A percentile compares a stretch with the other conserved stretches of the same genome.
Conservation (phyloP, 176 grass and related monocot genomes). For the Musa schizocarpa region DNA sequence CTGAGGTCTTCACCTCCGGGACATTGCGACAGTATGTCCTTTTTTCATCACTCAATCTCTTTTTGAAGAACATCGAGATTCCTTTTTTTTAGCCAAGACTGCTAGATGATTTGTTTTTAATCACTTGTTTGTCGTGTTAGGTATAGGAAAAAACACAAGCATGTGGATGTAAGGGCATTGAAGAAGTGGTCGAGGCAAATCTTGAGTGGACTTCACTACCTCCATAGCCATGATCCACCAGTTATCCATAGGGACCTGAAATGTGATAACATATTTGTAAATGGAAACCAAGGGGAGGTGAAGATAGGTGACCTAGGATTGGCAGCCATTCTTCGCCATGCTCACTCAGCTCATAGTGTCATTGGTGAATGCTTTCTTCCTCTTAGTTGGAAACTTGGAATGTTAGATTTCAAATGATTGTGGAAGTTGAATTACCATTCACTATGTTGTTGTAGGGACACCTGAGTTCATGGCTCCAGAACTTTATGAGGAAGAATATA, state of each 20-base stretch:
- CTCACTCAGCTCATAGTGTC: constrained; percentile 59
- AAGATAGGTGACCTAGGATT: constrained; percentile 80
- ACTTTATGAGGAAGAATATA: constrained; percentile 72
- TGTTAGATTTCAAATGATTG: not conserved
- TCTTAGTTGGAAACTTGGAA: not conserved
- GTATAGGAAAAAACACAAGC: constrained; percentile 72
- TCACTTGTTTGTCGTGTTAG: constrained; percentile 26
- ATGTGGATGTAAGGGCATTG: constrained; percentile 63
- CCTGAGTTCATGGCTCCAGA: constrained; percentile 84
- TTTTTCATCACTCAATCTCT: not conserved
- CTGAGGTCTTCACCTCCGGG: constrained; percentile 75
- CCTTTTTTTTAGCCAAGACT: not conserved
- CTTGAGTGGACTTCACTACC: constrained; percentile 65
- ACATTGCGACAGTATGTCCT: constrained; percentile 51
- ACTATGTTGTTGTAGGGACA: constrained; percentile 34
- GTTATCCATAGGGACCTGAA: constrained; percentile 71
- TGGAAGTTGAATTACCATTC: not conserved
- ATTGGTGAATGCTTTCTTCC: constrained; percentile 36
- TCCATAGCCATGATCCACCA: constrained; percentile 66
- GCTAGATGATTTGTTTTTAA: not conserved
- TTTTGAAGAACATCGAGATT: not conserved
- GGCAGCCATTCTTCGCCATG: constrained; percentile 61
- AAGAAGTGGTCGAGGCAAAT: constrained; percentile 87
- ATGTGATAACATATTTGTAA: constrained; percentile 78
- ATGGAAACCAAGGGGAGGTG: constrained; percentile 75